A percentile compares a stretch with the other conserved stretches of the same genome.
These are phyloP conservation scores for Neofusicoccum ribis DNA, from an alignment of 2,329 filamentous ascomycete species.

Conservation along the genomic window DNA sequence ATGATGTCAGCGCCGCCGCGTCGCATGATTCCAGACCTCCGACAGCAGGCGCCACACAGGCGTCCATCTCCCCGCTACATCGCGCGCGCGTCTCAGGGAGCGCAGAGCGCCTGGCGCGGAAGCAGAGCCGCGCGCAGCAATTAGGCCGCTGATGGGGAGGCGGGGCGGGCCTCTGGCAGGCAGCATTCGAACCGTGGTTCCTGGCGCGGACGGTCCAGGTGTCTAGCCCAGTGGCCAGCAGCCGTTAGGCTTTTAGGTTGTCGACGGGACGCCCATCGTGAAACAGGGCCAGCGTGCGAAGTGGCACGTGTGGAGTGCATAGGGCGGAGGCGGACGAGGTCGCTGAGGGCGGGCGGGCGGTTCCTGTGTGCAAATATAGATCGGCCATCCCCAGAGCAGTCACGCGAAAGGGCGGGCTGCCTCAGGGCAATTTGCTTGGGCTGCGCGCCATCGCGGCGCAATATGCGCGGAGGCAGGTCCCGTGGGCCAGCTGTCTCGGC, in stretches of 20 bases:
- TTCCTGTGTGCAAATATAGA: slow-evolving; percentile 16
- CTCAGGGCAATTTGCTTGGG: not conserved
- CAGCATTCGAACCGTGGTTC: not conserved
- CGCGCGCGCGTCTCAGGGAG: not conserved
- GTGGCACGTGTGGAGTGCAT: slow-evolving; percentile 12
- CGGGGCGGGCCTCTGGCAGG: not conserved
- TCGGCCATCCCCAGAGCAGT: slow-evolving; percentile 1
- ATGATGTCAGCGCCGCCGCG: slow-evolving; percentile 8
- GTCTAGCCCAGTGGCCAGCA: not conserved
- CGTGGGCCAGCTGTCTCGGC: slow-evolving; percentile 5
- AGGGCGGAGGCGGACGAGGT: not conserved
- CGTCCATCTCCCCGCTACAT: not conserved
- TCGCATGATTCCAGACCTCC: slow-evolving; percentile 2
- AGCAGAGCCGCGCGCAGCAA: not conserved
- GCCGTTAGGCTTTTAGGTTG: slow-evolving; percentile 11
- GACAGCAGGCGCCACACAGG: not conserved
- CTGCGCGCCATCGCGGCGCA: not conserved
- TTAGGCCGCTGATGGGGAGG: not conserved
- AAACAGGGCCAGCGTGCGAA: slow-evolving; percentile 1
- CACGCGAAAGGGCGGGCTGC: not conserved
- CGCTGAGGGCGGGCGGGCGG: not conserved
- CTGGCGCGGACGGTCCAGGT: not conserved
- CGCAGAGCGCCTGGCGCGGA: not conserved
- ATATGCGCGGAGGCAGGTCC: slow-evolving; percentile 1
- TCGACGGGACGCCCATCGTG: slow-evolving; percentile 9